A percentile compares a stretch with the other conserved stretches of the same genome.
These are phyloP conservation scores for Fistulifera solaris DNA, from an alignment of 108 stramenopile species.

Conservation along the genomic window DNA sequence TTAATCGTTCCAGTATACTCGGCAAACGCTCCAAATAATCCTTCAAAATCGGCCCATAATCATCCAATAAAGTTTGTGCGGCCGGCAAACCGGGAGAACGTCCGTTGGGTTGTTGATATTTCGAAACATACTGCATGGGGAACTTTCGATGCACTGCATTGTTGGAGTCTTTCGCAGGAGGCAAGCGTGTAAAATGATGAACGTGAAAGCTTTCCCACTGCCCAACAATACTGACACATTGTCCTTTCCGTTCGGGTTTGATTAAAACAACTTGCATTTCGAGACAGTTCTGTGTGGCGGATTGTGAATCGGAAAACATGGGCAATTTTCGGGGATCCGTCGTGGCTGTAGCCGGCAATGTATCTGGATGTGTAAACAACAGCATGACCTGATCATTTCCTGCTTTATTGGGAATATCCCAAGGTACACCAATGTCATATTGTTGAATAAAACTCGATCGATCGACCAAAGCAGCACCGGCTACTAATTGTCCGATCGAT, in stretches of 20 bases:
- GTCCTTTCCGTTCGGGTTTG: not conserved
- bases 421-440: not conserved
- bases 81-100: not conserved
- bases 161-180: not conserved
- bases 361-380: not conserved
- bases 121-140: constrained; percentile 48
- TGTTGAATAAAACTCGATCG: not conserved
- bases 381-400: not conserved
- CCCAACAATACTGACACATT: not conserved
- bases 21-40: not conserved
- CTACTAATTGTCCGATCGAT: not conserved
- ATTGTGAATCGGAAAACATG: not conserved
- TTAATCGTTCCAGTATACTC: constrained; percentile 1
- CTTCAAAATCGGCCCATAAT: not conserved
- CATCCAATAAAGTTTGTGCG: not conserved
- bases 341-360: not conserved
- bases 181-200: not conserved
- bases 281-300: not conserved
- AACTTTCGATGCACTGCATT: not conserved
- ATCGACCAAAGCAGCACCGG: not conserved
- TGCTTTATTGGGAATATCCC: not conserved
- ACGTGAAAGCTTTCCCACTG: constrained; percentile 3
- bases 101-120: constrained; percentile 41
- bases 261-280: not conserved
- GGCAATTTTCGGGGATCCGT: not conserved